phyloP scores from a whole-genome alignment of 75 land plant species.

The Cupressus sempervirens region DNA sequence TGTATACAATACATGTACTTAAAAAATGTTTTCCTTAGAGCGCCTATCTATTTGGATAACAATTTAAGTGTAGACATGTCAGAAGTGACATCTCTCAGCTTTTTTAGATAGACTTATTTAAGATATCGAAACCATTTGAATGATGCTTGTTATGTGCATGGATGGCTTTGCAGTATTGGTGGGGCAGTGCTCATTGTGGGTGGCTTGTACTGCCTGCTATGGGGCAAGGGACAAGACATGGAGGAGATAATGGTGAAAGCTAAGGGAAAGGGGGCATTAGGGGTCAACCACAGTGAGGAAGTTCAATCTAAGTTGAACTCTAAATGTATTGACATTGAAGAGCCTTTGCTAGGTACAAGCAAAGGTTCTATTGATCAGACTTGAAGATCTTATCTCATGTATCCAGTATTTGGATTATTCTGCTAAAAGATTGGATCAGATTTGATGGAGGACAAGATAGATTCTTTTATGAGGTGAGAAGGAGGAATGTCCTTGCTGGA shows the following conservation, averaged over 20 bases:
- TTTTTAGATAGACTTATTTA: no score
- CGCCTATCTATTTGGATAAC: no score
- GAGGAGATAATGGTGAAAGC: background rate
- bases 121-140: no score
- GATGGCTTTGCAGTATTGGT: background rate
- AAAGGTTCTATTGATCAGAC: background rate
- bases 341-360: background rate
- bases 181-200: constrained; percentile 3
- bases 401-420: background rate
- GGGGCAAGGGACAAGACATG: background rate
- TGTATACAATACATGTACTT: no score
- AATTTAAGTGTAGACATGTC: no score
- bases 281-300: background rate
- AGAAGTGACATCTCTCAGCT: no score
- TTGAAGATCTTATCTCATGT: background rate
- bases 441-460: background rate
- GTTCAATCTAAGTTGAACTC: background rate
- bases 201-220: background rate
- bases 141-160: background rate
- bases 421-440: background rate
- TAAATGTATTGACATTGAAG: background rate
- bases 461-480: no score
- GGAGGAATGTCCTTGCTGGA: background rate
- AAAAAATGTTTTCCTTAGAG: no score
- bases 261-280: background rate